Percentiles rank a stretch among this genome's conserved stretches.
phyloP scores from a whole-genome alignment of 164 flowering plant genomes.

The Stephania yunnanensis region DNA sequence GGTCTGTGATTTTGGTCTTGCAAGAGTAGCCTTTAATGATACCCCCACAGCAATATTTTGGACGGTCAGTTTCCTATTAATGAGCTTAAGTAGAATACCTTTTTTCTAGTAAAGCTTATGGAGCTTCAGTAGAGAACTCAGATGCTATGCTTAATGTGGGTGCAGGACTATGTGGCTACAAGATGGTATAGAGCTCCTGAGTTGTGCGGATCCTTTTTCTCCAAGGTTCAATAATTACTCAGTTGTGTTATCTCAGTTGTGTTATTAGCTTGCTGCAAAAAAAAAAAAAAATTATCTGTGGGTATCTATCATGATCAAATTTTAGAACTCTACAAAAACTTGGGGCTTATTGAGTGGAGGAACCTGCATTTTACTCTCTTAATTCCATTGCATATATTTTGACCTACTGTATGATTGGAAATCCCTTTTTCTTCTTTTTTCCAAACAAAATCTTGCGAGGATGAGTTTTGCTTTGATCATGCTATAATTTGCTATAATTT shows the following conservation, averaged over 20 bases:
- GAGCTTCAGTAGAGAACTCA: background rate
- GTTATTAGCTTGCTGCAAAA: background rate
- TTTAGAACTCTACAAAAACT: background rate
- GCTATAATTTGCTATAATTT: background rate
- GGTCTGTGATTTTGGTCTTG: slow-evolving; percentile 90
- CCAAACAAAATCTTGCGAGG: background rate
- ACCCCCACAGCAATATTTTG: slow-evolving; percentile 88
- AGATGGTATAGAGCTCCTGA: slow-evolving; percentile 99
- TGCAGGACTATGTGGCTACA: slow-evolving; percentile 96
- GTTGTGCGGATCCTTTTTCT: slow-evolving; percentile 95
- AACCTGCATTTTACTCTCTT: background rate
- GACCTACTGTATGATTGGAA: background rate
- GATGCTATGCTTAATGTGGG: background rate
- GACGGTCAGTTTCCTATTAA: slow-evolving; percentile 50
- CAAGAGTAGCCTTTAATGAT: slow-evolving; percentile 85
- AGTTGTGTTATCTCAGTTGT: slow-evolving; percentile 1
- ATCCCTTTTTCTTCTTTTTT: background rate
- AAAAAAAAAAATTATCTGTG: too few relatives aligned
- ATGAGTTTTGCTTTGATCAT: background rate
- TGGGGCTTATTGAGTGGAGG: background rate
- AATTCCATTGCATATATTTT: background rate
- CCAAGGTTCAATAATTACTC: slow-evolving; percentile 53
- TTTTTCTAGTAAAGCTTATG: background rate
- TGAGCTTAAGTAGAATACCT: background rate
- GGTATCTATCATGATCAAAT: background rate